Percentiles rank a stretch among this genome's conserved stretches.
phyloP scores from a whole-genome alignment of 768 basidiomycete species.

The Pisolithus sp. region DNA sequence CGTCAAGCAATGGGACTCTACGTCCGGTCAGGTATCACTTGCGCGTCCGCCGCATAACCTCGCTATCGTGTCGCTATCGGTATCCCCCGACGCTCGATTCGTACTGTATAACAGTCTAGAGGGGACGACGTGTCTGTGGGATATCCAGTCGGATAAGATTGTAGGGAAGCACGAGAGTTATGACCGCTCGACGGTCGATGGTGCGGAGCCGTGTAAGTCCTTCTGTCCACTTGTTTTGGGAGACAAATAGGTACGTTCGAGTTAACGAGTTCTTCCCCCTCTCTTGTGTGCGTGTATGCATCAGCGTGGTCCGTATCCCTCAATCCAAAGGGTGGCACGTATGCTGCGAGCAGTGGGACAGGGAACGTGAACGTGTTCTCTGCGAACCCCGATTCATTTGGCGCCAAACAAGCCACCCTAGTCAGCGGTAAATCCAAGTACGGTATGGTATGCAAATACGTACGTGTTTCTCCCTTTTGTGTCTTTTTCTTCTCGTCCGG shows the following conservation, averaged over 20 bases:
- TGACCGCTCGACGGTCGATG: slow-evolving; percentile 45
- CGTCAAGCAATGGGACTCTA: slow-evolving; percentile 66
- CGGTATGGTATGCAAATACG: slow-evolving; percentile 69
- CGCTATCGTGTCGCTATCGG: slow-evolving; percentile 77
- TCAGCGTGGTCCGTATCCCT: slow-evolving; percentile 83
- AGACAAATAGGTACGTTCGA: not conserved
- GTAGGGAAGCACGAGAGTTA: slow-evolving; percentile 72
- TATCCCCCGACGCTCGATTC: slow-evolving; percentile 53
- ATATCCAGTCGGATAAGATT: slow-evolving; percentile 55
- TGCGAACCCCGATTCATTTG: slow-evolving; percentile 60
- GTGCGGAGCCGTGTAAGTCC: slow-evolving; percentile 67
- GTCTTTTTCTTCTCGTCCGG: slow-evolving; percentile 6
- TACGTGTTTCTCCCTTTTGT: slow-evolving; percentile 25
- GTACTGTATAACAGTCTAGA: slow-evolving; percentile 81
- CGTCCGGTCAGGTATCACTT: slow-evolving; percentile 54
- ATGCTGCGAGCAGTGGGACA: slow-evolving; percentile 65
- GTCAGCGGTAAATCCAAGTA: slow-evolving; percentile 69
- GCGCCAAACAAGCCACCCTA: slow-evolving; percentile 50
- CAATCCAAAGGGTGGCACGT: slow-evolving; percentile 66
- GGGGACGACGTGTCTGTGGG: slow-evolving; percentile 73
- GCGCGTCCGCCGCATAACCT: slow-evolving; percentile 73
- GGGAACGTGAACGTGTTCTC: slow-evolving; percentile 72
- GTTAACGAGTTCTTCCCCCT: not conserved
- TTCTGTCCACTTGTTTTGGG: not conserved
- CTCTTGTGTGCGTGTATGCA: not conserved